phyloP scores from a whole-genome alignment of 805 yeast species.

The Citeromyces nyonsensis region DNA sequence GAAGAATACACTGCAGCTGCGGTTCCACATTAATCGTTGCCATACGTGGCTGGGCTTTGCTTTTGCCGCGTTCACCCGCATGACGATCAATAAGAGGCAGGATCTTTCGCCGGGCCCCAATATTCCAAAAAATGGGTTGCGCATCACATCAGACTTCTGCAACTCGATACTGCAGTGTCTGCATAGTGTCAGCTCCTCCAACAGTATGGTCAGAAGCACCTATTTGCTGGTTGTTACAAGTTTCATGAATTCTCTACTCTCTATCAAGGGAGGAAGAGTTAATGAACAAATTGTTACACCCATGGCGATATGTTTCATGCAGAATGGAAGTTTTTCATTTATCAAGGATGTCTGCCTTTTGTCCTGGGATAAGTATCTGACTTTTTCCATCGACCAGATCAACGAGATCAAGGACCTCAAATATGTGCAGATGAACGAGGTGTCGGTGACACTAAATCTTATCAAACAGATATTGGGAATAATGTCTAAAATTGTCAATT shows the following conservation, averaged over 20 bases:
- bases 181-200: constrained; percentile 6
- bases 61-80: constrained; percentile 12
- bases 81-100: constrained; percentile 23
- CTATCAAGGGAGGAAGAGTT: constrained; percentile 8
- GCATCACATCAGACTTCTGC: constrained; percentile 10
- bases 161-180: constrained; percentile 7
- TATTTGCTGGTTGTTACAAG: constrained; percentile 11
- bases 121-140: constrained; percentile 12
- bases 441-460: constrained; percentile 19
- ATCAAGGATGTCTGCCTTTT: constrained; percentile 9
- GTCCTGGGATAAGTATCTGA: not conserved
- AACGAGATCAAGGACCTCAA: not conserved
- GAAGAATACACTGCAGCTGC: constrained; percentile 44
- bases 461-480: constrained; percentile 25
- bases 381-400: not conserved
- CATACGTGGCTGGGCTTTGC: constrained; percentile 22
- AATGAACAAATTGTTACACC: constrained; percentile 19
- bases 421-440: not conserved
- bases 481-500: constrained; percentile 26
- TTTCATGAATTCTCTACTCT: constrained; percentile 9
- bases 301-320: constrained; percentile 31
- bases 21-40: constrained; percentile 31
- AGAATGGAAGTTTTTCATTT: constrained; percentile 26
- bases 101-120: constrained; percentile 15
- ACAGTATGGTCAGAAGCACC: constrained; percentile 10